Evolutionary conservation across 441 rosid species (phyloP).

Genomic region (Populus tomentosa): DNA sequence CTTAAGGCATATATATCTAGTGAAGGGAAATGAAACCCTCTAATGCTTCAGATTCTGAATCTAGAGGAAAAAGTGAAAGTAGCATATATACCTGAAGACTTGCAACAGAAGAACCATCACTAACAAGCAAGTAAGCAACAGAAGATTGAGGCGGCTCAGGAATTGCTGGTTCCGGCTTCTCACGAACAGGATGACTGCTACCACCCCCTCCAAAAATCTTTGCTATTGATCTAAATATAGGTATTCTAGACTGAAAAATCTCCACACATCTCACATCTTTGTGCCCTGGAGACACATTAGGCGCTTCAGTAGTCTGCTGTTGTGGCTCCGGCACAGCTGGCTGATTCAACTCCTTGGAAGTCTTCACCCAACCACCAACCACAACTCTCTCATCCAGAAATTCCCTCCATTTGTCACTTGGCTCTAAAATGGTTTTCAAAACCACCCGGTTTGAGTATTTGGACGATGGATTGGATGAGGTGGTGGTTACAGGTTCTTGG

Average conservation of each 20-base stretch:
- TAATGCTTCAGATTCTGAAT: not conserved
- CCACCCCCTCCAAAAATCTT: slow-evolving; percentile 34
- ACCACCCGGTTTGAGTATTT: slow-evolving; percentile 66
- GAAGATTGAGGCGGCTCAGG: slow-evolving; percentile 35
- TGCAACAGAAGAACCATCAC: slow-evolving; percentile 68
- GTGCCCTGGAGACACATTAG: slow-evolving; percentile 1
- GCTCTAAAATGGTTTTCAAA: slow-evolving; percentile 46
- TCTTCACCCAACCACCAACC: slow-evolving; percentile 89
- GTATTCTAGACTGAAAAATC: slow-evolving; percentile 62
- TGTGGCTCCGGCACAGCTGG: not conserved
- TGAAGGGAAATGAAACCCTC: not conserved
- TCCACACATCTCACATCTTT: slow-evolving; percentile 56
- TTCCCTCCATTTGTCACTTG: slow-evolving; percentile 44
- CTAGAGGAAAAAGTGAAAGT: not conserved
- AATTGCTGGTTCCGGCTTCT: slow-evolving; percentile 35
- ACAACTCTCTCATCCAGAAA: slow-evolving; percentile 51
- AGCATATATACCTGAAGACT: slow-evolving; percentile 49
- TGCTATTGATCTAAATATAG: slow-evolving; percentile 51
- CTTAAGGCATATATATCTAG: not conserved
- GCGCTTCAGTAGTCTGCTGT: slow-evolving; percentile 2
- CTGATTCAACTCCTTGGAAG: slow-evolving; percentile 49
- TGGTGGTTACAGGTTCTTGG: not conserved
- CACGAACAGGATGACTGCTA: slow-evolving; percentile 23
- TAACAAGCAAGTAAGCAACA: slow-evolving; percentile 36
- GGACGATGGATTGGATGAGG: slow-evolving; percentile 13